These are phyloP conservation scores for Tetraselmis striata DNA, from an alignment of 139 green algal species.

Conservation along the genomic window DNA sequence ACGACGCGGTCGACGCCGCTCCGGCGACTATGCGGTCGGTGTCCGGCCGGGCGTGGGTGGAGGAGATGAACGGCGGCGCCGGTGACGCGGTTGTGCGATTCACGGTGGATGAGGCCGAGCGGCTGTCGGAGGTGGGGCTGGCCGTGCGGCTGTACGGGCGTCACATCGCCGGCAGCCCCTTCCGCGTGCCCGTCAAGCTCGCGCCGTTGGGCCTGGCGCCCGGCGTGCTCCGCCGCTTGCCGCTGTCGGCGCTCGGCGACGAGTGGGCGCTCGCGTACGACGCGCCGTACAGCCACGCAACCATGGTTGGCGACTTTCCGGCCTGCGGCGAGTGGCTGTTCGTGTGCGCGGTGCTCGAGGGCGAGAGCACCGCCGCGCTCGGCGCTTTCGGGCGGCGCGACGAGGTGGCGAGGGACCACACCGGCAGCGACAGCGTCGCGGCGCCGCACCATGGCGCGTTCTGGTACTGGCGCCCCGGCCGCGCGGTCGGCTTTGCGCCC, in stretches of 20 bases:
- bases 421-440: not conserved
- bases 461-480: conserved; percentile 4
- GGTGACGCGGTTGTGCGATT: not conserved
- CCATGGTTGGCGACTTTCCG: not conserved
- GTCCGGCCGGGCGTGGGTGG: not conserved
- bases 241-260: not conserved
- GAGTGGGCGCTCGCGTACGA: not conserved
- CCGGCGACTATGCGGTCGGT: no score
- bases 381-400: not conserved
- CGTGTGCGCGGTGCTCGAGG: not conserved
- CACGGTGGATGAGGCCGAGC: not conserved
- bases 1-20: not conserved
- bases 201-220: not conserved
- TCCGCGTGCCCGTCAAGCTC: not conserved
- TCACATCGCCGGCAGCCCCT: not conserved
- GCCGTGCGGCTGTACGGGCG: not conserved
- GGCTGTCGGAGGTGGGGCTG: not conserved
- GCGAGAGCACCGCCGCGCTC: not conserved
- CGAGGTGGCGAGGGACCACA: not conserved
- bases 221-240: not conserved
- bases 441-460: not conserved
- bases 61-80: not conserved
- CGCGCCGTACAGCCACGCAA: not conserved
- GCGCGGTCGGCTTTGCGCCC: conserved; percentile 7
- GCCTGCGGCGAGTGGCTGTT: not conserved